Evolutionary conservation across 805 yeast genomes (phyloP).

Genomic region (Myxozyma kluyveri): DNA sequence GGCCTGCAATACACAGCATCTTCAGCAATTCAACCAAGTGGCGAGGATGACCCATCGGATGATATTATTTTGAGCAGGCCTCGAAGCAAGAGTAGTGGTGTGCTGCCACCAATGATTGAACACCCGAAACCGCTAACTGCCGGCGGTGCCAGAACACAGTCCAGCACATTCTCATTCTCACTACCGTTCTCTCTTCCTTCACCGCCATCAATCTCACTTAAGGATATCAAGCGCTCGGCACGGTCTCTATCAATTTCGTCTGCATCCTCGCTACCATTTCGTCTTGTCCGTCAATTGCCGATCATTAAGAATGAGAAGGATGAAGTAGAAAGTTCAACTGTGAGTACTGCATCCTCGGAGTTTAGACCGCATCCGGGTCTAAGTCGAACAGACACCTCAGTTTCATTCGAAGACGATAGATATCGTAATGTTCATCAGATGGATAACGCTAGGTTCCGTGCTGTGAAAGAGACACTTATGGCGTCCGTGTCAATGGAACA

Average conservation of each 20-base stretch:
- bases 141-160: no score
- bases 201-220: background rate
- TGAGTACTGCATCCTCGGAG: background rate
- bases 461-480: constrained; percentile 61
- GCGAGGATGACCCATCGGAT: no score
- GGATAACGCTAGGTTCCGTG: constrained; percentile 66
- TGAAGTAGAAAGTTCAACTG: background rate
- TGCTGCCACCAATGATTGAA: no score
- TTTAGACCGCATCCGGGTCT: background rate
- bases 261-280: background rate
- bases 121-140: no score
- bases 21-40: background rate
- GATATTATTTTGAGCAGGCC: no score
- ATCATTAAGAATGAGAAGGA: constrained; percentile 3
- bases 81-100: no score
- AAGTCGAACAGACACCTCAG: background rate
- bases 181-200: constrained; percentile 12
- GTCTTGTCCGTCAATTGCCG: background rate
- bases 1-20: background rate
- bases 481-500: constrained; percentile 47
- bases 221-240: background rate
- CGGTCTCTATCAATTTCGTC: background rate
- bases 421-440: constrained; percentile 50
- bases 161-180: constrained; percentile 13
- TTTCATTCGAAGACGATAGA: constrained; percentile 9